A percentile compares a stretch with the other conserved stretches of the same genome.
phyloP scores from a whole-genome alignment of 495 filamentous ascomycete species.

The Hapsidospora chrysogenum region DNA sequence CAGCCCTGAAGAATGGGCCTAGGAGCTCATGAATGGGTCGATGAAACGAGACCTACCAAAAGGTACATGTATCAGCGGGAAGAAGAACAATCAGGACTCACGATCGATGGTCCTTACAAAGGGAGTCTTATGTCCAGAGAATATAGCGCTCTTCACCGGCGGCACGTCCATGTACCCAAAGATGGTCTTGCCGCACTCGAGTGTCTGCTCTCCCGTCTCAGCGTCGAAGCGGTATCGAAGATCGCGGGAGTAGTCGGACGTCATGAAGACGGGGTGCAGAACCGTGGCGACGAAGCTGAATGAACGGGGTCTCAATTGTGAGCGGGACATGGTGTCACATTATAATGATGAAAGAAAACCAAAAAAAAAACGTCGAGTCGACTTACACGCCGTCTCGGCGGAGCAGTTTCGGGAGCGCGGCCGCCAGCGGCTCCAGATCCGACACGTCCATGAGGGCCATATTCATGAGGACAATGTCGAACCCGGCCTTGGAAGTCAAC shows the following conservation, averaged over 20 bases:
- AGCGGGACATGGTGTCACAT: background rate
- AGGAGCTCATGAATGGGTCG: slow-evolving; percentile 23
- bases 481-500: slow-evolving; percentile 6
- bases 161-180: slow-evolving; percentile 18
- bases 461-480: slow-evolving; percentile 20
- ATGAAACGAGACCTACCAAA: slow-evolving; percentile 19
- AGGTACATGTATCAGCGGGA: too few species aligned
- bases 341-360: slow-evolving; percentile 1
- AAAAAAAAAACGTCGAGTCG: too few species aligned
- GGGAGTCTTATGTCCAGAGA: slow-evolving; percentile 11
- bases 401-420: slow-evolving; percentile 15
- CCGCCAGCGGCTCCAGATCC: slow-evolving; percentile 16
- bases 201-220: slow-evolving; percentile 8
- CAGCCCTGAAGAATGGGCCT: slow-evolving; percentile 16
- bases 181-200: slow-evolving; percentile 12
- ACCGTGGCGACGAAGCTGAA: slow-evolving; percentile 23
- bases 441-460: slow-evolving; percentile 30
- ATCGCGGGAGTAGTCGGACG: slow-evolving; percentile 14
- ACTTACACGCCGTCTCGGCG: slow-evolving; percentile 4
- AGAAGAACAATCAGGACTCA: too few species aligned
- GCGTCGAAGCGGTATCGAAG: slow-evolving; percentile 9
- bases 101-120: too few species aligned
- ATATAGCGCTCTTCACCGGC: slow-evolving; percentile 16
- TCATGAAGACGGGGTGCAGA: slow-evolving; percentile 28
- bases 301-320: background rate